Conservation (phyloP, 192 early-diverging fungal species). For the Coemansia sp. region DNA sequence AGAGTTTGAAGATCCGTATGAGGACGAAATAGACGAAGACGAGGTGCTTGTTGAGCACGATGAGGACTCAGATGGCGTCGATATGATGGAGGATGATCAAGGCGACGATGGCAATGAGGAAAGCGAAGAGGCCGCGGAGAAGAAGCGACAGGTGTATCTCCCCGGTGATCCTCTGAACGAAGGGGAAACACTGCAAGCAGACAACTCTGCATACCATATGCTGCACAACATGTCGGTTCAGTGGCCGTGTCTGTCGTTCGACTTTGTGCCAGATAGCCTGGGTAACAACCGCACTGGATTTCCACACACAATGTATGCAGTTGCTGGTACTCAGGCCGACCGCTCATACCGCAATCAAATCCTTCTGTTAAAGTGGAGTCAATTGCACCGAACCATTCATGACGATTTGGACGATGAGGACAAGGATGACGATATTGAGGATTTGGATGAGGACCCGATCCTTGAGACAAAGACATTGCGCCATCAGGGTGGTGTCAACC, state of each 20-base stretch:
- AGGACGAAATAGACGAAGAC: constrained; percentile 83
- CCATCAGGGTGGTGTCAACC: constrained; percentile 91
- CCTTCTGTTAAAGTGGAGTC: constrained; percentile 93
- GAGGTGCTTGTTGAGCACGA: constrained; percentile 61
- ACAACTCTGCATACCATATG: constrained; percentile 96
- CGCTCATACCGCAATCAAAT: constrained; percentile 82
- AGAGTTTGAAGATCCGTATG: constrained; percentile 88
- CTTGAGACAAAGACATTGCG: constrained; percentile 80
- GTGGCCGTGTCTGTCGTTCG: constrained; percentile 97
- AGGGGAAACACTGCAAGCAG: constrained; percentile 90
- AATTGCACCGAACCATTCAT: constrained; percentile 88
- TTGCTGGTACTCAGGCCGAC: constrained; percentile 92
- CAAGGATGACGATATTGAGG: constrained; percentile 72
- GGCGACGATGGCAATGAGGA: constrained; percentile 58
- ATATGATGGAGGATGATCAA: constrained; percentile 39
- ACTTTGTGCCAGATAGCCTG: constrained; percentile 85
- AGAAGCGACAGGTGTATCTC: constrained; percentile 76
- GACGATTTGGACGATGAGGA: constrained; percentile 80
- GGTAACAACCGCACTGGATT: constrained; percentile 78
- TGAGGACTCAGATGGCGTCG: constrained; percentile 62
- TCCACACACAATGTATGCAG: constrained; percentile 89
- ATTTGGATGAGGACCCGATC: constrained; percentile 93
- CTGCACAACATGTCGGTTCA: constrained; percentile 88
- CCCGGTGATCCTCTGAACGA: constrained; percentile 85
- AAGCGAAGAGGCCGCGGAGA: constrained; percentile 58